phyloP scores from a whole-genome alignment of 2,329 filamentous ascomycete species.

The Verticillium longisporum region DNA sequence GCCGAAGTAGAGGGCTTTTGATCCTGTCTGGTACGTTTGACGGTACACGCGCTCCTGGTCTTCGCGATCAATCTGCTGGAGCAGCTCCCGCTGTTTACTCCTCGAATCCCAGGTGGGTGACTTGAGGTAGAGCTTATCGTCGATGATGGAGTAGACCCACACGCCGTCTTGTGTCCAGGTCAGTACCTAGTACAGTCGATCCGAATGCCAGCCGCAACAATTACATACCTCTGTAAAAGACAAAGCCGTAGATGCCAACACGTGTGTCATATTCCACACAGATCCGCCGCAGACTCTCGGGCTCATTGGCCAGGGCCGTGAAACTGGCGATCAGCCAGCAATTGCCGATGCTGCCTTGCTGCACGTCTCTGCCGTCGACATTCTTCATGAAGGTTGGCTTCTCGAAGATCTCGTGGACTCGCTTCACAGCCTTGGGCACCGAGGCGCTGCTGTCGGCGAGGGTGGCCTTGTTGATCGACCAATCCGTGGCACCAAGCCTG shows the following conservation, averaged over 20 bases:
- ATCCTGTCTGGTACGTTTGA: constrained; percentile 66
- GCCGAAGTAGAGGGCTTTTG: constrained; percentile 71
- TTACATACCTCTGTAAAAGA: constrained; percentile 62
- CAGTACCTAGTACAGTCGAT: no score
- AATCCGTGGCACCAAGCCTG: constrained; percentile 42
- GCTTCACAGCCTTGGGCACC: constrained; percentile 68
- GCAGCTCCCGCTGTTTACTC: constrained; percentile 64
- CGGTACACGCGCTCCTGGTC: constrained; percentile 67
- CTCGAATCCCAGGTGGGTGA: constrained; percentile 78
- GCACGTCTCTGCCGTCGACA: constrained; percentile 65
- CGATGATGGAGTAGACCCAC: constrained; percentile 87
- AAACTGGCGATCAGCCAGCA: constrained; percentile 80
- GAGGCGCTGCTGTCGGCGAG: constrained; percentile 37
- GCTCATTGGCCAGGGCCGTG: constrained; percentile 68
- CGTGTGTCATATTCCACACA: constrained; percentile 69
- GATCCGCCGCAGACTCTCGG: constrained; percentile 61
- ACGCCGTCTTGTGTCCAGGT: constrained; percentile 57
- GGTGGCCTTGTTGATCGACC: constrained; percentile 40
- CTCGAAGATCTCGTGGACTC: constrained; percentile 68
- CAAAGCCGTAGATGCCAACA: constrained; percentile 82
- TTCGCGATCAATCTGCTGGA: constrained; percentile 68
- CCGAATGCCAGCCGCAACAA: no score
- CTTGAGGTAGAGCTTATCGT: constrained; percentile 82
- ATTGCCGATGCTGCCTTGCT: constrained; percentile 71
- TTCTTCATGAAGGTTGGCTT: constrained; percentile 62